Base-by-base conservation (phyloP, 306 rosid species). In the Prunus mongolica region DNA sequence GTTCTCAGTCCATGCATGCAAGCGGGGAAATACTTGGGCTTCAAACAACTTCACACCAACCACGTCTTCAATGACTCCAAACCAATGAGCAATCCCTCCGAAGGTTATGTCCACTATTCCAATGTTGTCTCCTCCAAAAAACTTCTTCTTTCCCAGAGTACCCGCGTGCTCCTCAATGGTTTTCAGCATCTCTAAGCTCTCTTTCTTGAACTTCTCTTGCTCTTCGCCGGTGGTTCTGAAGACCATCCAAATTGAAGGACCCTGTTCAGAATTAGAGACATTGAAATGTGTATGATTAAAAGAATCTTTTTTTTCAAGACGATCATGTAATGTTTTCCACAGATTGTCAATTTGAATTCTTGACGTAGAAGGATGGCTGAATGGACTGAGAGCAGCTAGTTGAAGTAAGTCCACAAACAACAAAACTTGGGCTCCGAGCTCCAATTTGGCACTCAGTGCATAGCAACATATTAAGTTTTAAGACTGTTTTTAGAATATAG, bases 81-180 rank as follows among this genome's bases (percentile, higher is more conserved):
- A 44, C 68, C 80, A 74, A 62, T 41, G 5, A 51, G 81, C 76
- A 4, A 86, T 38, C 75, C 56, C 52, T 78, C 85, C 88, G 30
- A 77, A 76, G n/a, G 84, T 86, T 16, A 85, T 34, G 74, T 85
- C 89, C 51, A 74, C 84, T 6, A 82, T 45, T 22, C 68, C 78
- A 51, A 85, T 58, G 19, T 1, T 82, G 71, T 85, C 79, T 50
- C 52, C 75, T 1, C 85, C 87, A 12, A 46, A 16, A 87, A 5
- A 32, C 38, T 32, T 32, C 38, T 32, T 32, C 38, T 32, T 32
- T 32, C 38, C 38, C 38, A 32, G 11, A 1, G 86, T 78, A 0
- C 56, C 45, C 3, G 46, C 67, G 22, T 76, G 80, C 41, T 82
- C 80, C 44, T 85, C 88, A 10, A 79, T 9, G 5, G 80, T 62